Evolutionary conservation across 2,329 filamentous ascomycete species (phyloP).

Genomic region (Alternaria burnsii): DNA sequence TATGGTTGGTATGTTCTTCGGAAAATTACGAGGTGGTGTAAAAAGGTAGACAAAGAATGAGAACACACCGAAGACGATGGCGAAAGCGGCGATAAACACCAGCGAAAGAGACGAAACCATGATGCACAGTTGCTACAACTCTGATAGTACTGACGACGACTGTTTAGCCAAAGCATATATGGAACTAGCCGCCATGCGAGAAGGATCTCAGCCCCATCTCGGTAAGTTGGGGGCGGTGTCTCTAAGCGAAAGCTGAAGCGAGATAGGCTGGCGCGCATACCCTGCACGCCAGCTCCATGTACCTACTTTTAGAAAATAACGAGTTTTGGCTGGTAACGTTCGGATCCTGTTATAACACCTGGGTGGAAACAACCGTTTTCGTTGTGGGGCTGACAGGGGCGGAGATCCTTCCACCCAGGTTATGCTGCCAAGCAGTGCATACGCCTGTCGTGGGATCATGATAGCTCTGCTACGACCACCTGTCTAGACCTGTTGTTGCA

Average conservation of each 20-base stretch:
- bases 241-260: constrained; percentile 18
- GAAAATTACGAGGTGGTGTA: constrained; percentile 37
- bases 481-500: constrained; percentile 16
- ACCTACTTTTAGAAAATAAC: constrained; percentile 32
- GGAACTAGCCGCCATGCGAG: constrained; percentile 16
- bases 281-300: constrained; percentile 10
- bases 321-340: constrained; percentile 26
- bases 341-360: constrained; percentile 14
- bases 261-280: constrained; percentile 16
- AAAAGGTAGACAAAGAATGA: constrained; percentile 37
- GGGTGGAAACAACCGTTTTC: constrained; percentile 17
- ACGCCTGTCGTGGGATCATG: not conserved
- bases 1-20: constrained; percentile 54
- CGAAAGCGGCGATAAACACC: constrained; percentile 32
- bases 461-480: constrained; percentile 16
- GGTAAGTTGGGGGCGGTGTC: constrained; percentile 15
- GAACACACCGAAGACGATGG: constrained; percentile 16
- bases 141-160: constrained; percentile 4
- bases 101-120: constrained; percentile 38
- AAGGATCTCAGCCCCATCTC: constrained; percentile 18
- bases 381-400: constrained; percentile 18
- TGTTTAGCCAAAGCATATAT: constrained; percentile 25
- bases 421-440: constrained; percentile 26
- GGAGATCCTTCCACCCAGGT: constrained; percentile 16
- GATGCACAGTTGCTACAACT: constrained; percentile 9